Base-by-base conservation (phyloP, 2,329 filamentous ascomycete species). In the Tolypocladium nubicola region DNA sequence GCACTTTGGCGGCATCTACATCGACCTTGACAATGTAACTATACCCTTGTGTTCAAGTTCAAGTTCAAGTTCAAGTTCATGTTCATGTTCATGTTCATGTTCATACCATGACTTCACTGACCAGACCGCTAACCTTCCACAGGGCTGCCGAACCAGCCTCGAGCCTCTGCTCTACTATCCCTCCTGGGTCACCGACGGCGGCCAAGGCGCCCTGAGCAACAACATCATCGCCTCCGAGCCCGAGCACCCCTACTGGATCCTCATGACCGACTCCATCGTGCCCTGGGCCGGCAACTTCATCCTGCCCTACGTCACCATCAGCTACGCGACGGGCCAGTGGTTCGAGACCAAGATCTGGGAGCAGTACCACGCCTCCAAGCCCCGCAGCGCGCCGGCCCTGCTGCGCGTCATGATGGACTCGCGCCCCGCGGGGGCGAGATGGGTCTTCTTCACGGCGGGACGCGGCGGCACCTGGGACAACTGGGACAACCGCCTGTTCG, bases 1-100 rank as follows among this genome's bases (percentile, higher is more conserved):
- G 56, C 83, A 89, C 70, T 92, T 83, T 67, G 89, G 89, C 57
- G 89, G 89, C 45, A 85, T 90, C 57, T 93, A 93, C 71, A 84
- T 93, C 63, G 89, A 94, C 66, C 74, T 93, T 53, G 89, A 94
- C 70, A 53, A 53, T 40, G 57, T 58, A 55, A 9, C 14, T 30
- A 10, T 14, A 5, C 21, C 47, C 8, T 19, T 26, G 23, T 26
- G 23, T 26, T n/a, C 13, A 9, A 6, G 10, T 11, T 26, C 2
- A 8, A 4, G 13, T 5, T 26, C 14, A 21, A 16, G 11, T 1
- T 23, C 47, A 8, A 21, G 10, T 35, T 13, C 30, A 35, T 1
- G 10, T 11, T 26, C 2, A 8, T 1, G 13, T 5, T 26, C 14
- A 21, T 7, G 11, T 1, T 23, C 47, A 8, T 37, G 10, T 35